Percentiles rank a stretch among this genome's conserved stretches.
These are phyloP conservation scores for Ophiocordyceps sinensis DNA, from an alignment of 2,329 filamentous ascomycete species.

Conservation along the genomic window DNA sequence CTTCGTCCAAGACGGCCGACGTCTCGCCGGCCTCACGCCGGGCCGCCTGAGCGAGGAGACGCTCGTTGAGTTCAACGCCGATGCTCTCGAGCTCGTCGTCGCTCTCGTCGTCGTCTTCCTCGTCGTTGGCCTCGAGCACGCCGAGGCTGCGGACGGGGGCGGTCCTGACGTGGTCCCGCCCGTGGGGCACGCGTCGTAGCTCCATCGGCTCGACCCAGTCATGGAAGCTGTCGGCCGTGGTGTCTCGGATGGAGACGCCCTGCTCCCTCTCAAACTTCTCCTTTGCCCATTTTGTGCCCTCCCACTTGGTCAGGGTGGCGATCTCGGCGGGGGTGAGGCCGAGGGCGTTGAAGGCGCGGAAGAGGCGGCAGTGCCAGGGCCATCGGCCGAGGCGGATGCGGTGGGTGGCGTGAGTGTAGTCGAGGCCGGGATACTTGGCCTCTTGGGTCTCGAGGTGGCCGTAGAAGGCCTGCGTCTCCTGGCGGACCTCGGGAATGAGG, in stretches of 20 bases:
- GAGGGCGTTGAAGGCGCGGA: constrained; percentile 59
- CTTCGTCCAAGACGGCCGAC: constrained; percentile 48
- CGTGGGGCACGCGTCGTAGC: constrained; percentile 1
- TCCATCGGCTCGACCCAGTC: constrained; percentile 30
- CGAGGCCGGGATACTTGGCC: constrained; percentile 68
- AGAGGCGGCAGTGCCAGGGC: constrained; percentile 62
- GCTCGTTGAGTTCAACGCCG: constrained; percentile 47
- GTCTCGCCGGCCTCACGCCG: constrained; percentile 45
- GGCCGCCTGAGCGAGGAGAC: constrained; percentile 49
- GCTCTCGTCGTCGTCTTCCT: constrained; percentile 27
- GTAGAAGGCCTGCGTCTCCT: constrained; percentile 66
- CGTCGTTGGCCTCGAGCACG: constrained; percentile 8
- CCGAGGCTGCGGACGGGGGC: constrained; percentile 5
- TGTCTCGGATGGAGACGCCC: constrained; percentile 54
- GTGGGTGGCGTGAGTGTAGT: constrained; percentile 61
- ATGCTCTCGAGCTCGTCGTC: constrained; percentile 40
- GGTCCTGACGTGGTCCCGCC: constrained; percentile 3
- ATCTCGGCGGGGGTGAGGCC: constrained; percentile 58
- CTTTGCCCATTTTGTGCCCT: constrained; percentile 71
- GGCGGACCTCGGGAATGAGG: constrained; percentile 63
- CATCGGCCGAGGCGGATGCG: constrained; percentile 65
- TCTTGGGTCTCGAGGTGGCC: constrained; percentile 67
- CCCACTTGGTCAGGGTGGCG: constrained; percentile 61
- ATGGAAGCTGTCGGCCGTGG: constrained; percentile 52
- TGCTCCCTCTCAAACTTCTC: constrained; percentile 68